These are phyloP conservation scores for Solanum acaule DNA, from an alignment of 257 asterid genomes.

Conservation along the genomic window DNA sequence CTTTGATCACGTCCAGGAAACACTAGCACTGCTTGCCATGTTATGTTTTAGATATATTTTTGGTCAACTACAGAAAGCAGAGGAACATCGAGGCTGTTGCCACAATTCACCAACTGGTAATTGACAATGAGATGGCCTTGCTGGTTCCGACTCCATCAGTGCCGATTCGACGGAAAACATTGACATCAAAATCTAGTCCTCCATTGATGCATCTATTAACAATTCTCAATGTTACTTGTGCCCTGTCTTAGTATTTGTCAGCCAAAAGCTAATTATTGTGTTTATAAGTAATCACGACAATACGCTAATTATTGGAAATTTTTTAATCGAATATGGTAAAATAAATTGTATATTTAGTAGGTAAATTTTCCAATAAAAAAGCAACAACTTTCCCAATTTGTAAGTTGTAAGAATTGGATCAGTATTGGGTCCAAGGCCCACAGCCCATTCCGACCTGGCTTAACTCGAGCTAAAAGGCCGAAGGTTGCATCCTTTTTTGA, in stretches of 20 bases:
- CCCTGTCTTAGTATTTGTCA: slow-evolving; percentile 13
- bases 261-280: no score
- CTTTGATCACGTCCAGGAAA: background rate
- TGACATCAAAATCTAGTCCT: slow-evolving; percentile 20
- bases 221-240: slow-evolving; percentile 10
- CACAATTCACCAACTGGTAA: slow-evolving; percentile 9
- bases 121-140: background rate
- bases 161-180: slow-evolving; percentile 3
- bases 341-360: no score
- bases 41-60: background rate
- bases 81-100: background rate
- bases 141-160: slow-evolving; percentile 8
- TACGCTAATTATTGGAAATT: no score
- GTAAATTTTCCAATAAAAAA: no score
- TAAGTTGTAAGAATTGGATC: background rate
- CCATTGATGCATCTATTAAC: slow-evolving; percentile 22
- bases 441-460: background rate
- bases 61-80: background rate
- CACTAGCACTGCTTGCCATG: background rate
- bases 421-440: background rate
- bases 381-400: background rate
- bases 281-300: no score
- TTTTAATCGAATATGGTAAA: no score
- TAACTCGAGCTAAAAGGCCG: background rate
- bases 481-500: background rate